Evolutionary conservation across 1,284 basidiomycete genomes (phyloP), one percentile per base, ranked within the genome.

Genomic region (Peniophora sp.): DNA sequence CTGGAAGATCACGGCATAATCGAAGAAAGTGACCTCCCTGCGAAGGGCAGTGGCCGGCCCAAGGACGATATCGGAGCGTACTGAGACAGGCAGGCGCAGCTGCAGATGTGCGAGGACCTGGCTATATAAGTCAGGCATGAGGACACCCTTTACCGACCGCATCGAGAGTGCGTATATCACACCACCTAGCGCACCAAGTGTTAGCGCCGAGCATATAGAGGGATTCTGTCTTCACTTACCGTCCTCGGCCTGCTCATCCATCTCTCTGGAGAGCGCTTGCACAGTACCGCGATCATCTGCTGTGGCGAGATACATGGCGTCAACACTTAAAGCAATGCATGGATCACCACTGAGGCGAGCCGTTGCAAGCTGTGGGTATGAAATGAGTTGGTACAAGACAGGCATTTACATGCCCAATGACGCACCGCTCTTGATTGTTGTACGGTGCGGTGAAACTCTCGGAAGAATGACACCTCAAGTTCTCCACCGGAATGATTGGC

Each of bases 221-320:
- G n/a, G n/a, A n/a, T n/a, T n/a, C n/a, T n/a, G n/a, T n/a, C n/a
- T n/a, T n/a, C n/a, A n/a, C 54, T 6, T 54, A 60, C 60, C 57
- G 54, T 62, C 59, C 12, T 51, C 50, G 3, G 42, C 34, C 6
- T 35, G 50, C 23, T 59, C 50, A 47, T 63, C 60, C 3, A 59
- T 41, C 12, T 65, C 61, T 2, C 52, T 22, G 1, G 58, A 52
- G 2, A 62, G 52, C 9, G 52, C 57, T 18, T 57, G 57, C 23
- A 66, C 56, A 3, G 63, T 65, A 5, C 63, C 62, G 6, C 57
- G 55, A 39, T 64, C 60, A 46, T 65, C 63, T 0, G 51, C 53
- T 15, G 58, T 57, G 10, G 64, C 60, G 9, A 53, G 46, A 39
- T 55, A 58, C 64, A 61, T 65, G 14, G 51, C 45, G 22, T 50